Evolutionary conservation across 257 asterid species (phyloP), one percentile per base, ranked within the genome.

Genomic region (Solanum chiquidenum): DNA sequence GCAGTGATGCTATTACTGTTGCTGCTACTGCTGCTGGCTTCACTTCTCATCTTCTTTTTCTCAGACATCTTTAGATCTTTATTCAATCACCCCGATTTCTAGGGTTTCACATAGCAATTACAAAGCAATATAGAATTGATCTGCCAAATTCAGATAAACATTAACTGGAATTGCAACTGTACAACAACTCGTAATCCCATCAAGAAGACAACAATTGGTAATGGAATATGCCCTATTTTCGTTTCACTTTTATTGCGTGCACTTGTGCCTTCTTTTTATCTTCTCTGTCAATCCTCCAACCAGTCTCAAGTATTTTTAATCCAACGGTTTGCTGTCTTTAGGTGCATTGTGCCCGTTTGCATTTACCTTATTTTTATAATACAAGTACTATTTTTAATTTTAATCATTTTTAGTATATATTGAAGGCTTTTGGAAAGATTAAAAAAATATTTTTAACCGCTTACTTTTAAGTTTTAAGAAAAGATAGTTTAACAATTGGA

Each of bases 21-120:
- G 31, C 89, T 69, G 89, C 89, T 93, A 88, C 99, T 95, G 84
- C 95, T 97, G 89, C 98, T 95, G 35, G 98, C 98, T 92, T 94
- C 97, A 95, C 92, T 93, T 86, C 91, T 90, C 93, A 89, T 91
- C 91, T 93, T 95, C 95, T 91, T 94, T 86, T 92, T 90, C 87
- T 95, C 98, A 86, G 98, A 95, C 98, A 97, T 96, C 83, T 44
- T 42, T 27, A 79, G 85, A 79, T 46, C 38, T 77, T 77, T 14
- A 14, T 42, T 79, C 35, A 40, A 76, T 38, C 83, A 76, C 83
- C 60, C 20, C 21, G 18, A 79, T 37, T 46, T 66, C 40, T 79
- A 44, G 84, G 84, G 18, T 86, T 46, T 27, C 37, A 27, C 37
- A 27, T 14, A 34, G 87, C 31, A 60, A 60, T 52, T 34, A 25